Conservation (phyloP, 148 eudicot species). For the Arbutus unedo region DNA sequence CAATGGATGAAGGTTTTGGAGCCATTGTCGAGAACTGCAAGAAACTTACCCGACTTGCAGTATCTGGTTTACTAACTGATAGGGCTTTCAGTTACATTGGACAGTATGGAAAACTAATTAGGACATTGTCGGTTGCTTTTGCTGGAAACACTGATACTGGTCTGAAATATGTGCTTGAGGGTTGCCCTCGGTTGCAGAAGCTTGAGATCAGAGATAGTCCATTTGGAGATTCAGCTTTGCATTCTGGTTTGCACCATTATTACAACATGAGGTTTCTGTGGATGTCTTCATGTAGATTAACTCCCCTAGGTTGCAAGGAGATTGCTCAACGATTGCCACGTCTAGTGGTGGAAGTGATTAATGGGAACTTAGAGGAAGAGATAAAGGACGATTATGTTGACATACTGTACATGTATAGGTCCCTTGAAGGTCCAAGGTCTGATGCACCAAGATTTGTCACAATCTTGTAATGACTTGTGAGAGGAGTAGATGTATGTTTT, state of each 20-base stretch:
- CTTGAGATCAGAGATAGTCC: constrained; percentile 90
- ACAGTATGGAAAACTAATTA: constrained; percentile 58
- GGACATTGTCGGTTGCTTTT: constrained; percentile 79
- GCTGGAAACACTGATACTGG: constrained; percentile 74
- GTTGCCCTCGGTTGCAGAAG: constrained; percentile 69
- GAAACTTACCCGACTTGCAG: constrained; percentile 76
- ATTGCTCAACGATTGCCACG: constrained; percentile 53
- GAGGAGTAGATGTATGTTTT: not conserved
- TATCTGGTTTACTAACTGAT: constrained; percentile 74
- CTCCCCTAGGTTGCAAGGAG: constrained; percentile 52
- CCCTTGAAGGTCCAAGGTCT: constrained; percentile 64
- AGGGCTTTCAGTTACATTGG: constrained; percentile 70
- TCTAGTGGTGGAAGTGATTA: constrained; percentile 60
- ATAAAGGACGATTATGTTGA: constrained; percentile 42
- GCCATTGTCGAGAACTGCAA: constrained; percentile 88
- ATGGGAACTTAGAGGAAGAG: constrained; percentile 24
- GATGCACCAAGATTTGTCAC: constrained; percentile 59
- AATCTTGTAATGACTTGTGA: constrained; percentile 32
- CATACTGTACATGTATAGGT: constrained; percentile 65
- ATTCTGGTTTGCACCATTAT: constrained; percentile 55
- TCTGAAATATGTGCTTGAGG: constrained; percentile 63
- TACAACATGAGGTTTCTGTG: constrained; percentile 85
- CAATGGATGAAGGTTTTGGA: constrained; percentile 91
- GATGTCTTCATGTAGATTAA: constrained; percentile 67
- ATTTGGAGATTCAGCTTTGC: constrained; percentile 61